These are phyloP conservation scores for Penicillium capsulatum DNA, from an alignment of 2,329 filamentous ascomycete genomes.

Conservation along the genomic window DNA sequence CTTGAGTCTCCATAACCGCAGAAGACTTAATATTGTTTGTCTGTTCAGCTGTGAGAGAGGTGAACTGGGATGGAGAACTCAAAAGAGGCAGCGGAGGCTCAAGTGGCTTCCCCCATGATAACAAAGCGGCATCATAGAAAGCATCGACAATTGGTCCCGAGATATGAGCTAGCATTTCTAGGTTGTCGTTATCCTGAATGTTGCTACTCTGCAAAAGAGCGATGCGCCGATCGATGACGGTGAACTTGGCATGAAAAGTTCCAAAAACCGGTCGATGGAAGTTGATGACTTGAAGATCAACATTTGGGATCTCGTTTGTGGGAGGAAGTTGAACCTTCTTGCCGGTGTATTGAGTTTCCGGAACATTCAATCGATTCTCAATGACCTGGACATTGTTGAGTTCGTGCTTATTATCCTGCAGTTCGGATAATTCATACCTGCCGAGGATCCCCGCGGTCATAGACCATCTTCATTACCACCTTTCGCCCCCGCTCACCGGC, in stretches of 20 bases:
- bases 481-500: constrained; percentile 55
- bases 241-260: constrained; percentile 74
- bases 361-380: constrained; percentile 61
- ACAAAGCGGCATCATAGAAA: constrained; percentile 67
- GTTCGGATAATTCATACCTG: constrained; percentile 45
- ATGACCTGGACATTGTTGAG: constrained; percentile 38
- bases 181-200: constrained; percentile 69
- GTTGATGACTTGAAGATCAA: constrained; percentile 70
- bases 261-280: constrained; percentile 66
- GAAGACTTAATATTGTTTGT: constrained; percentile 4
- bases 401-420: neutral
- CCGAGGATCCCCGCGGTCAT: constrained; percentile 64
- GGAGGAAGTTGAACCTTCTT: constrained; percentile 58
- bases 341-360: constrained; percentile 55
- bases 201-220: constrained; percentile 74
- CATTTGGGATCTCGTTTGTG: constrained; percentile 62
- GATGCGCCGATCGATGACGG: constrained; percentile 68
- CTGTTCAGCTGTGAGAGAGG: constrained; percentile 22
- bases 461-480: constrained; percentile 68
- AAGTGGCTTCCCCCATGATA: constrained; percentile 65
- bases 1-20: constrained; percentile 13
- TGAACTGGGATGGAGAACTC: constrained; percentile 46
- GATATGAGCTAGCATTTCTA: constrained; percentile 75
- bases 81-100: constrained; percentile 57
- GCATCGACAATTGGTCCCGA: constrained; percentile 74